Evolutionary conservation across 2,329 filamentous ascomycete species (phyloP).

Genomic region (Fusarium sp.): DNA sequence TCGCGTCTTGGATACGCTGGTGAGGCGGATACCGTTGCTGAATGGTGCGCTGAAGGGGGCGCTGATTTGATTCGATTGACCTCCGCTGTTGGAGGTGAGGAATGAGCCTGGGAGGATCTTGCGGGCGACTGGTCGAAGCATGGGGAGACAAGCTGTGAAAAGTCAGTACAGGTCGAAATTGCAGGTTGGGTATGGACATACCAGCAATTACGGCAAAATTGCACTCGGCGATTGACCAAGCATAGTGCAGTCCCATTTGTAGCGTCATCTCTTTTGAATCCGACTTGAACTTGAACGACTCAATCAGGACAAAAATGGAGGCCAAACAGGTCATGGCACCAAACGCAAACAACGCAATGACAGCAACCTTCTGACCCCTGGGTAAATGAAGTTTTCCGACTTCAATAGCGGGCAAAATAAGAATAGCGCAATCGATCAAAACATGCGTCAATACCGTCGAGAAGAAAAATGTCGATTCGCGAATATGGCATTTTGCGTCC

Average conservation of each 20-base stretch:
- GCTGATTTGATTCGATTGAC: constrained; percentile 15
- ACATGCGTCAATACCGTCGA: constrained; percentile 46
- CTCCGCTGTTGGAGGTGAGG: constrained; percentile 21
- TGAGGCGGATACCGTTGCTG: constrained; percentile 29
- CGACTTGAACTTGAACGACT: constrained; percentile 35
- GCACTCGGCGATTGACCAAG: constrained; percentile 45
- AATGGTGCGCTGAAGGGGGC: constrained; percentile 14
- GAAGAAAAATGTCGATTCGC: constrained; percentile 46
- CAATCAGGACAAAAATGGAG: constrained; percentile 41
- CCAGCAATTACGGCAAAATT: constrained; percentile 44
- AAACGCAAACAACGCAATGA: constrained; percentile 44
- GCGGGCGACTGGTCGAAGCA: constrained; percentile 35
- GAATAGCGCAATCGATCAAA: constrained; percentile 45
- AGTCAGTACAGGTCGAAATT: not conserved
- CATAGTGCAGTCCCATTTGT: constrained; percentile 39
- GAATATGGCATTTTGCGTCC: constrained; percentile 43
- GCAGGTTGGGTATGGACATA: not conserved
- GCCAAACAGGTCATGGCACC: constrained; percentile 42
- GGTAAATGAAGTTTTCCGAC: constrained; percentile 45
- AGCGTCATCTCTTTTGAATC: constrained; percentile 37
- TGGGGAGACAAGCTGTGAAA: constrained; percentile 31
- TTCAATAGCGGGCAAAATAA: constrained; percentile 45
- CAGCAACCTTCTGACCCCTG: constrained; percentile 41
- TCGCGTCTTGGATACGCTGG: constrained; percentile 17
- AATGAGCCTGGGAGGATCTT: constrained; percentile 33